These are phyloP conservation scores for Suhomyces sp. DNA, from an alignment of 805 yeast species.

Conservation along the genomic window DNA sequence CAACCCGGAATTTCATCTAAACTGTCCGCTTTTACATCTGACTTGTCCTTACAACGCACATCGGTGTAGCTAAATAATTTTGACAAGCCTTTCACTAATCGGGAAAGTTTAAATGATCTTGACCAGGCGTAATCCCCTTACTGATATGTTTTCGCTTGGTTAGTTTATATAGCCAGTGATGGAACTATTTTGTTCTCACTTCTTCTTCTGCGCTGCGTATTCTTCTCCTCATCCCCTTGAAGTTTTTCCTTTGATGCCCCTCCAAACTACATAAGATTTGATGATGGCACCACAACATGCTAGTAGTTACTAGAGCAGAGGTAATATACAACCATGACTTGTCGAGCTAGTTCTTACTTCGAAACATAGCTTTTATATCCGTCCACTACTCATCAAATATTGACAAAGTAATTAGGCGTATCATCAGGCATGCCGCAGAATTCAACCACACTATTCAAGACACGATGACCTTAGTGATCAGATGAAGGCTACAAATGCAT, in stretches of 20 bases:
- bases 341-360: background rate
- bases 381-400: background rate
- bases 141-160: background rate
- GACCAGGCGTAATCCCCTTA: slow-evolving; percentile 2
- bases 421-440: background rate
- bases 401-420: background rate
- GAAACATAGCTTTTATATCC: background rate
- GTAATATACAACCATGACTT: background rate
- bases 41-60: background rate
- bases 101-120: slow-evolving; percentile 5
- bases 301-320: background rate
- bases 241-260: background rate
- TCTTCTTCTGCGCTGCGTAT: background rate
- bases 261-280: background rate
- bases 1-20: background rate
- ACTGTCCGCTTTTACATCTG: background rate
- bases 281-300: background rate
- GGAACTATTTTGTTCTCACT: background rate
- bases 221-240: background rate
- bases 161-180: background rate
- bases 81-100: slow-evolving; percentile 4
- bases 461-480: background rate
- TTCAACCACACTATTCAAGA: background rate
- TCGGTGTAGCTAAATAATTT: background rate
- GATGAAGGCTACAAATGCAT: background rate